Evolutionary conservation across 169 alveolate genomes (phyloP), one percentile per base, ranked within the genome.

Genomic region (Plasmodium malariae): DNA sequence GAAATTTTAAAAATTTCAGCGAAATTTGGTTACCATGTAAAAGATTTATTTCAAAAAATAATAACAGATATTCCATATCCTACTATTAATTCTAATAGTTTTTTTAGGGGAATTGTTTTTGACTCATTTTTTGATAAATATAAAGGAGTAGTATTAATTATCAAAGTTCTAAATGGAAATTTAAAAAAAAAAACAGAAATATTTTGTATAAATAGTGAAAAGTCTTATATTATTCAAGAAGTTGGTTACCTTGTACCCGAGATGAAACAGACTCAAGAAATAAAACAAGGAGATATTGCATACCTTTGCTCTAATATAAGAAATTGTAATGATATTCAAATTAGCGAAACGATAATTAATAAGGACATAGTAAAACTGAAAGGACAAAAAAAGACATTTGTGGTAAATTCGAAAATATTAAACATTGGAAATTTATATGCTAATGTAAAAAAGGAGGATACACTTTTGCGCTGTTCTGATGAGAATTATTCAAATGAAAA

Each of bases 81-180:
- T 12, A 24, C 87, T 36, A 93, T 72, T 6, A 78, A 83, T 62
- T 54, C 78, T 51, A 92, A 93, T n/a, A 55, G 89, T 24, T 96
- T 96, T 7, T 93, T 96, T 21, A 93, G 96, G 78, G 98, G 97
- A 11, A 95, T 97, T 37, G 93, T 98, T 19, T 97, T 98, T 92
- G 99, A 98, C 92, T 95, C 98, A 49, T 93, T 95, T 94, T 98
- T 92, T 83, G 97, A 95, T 51, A 92, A 94, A n/a, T 94, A 96
- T 74, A 93, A 96, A 74, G 99, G 99, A 40, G 99, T 97, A 19
- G 92, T 96, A 62, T 89, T 97, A 62, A 93, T 96, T 40, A 95
- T 95, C 49, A 92, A 94, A 85, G 95, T 95, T 74, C 2, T 93
- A 51, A 94, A 94, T 80, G 96, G 96, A 17, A 30, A 40, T 21